phyloP scores from a whole-genome alignment of 2,329 filamentous ascomycete species.

The Zymoseptoria passerinii region DNA sequence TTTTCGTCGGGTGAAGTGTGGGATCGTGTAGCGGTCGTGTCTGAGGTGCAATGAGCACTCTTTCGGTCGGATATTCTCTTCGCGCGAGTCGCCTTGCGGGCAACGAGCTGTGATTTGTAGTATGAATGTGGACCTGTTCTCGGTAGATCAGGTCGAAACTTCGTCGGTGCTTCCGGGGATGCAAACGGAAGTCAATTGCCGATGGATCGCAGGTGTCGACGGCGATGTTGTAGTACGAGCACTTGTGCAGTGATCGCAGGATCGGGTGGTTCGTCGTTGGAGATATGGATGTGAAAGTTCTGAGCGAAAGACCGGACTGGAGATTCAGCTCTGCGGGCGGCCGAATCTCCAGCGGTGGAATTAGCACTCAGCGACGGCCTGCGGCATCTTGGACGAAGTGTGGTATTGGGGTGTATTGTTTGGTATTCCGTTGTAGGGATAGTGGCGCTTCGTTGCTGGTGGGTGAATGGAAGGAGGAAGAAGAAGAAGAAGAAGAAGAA shows the following conservation, averaged over 20 bases:
- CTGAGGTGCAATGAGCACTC: not conserved
- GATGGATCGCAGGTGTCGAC: not conserved
- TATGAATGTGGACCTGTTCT: constrained; percentile 13
- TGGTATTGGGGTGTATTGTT: constrained; percentile 14
- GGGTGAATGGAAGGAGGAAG: not conserved
- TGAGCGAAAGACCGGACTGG: constrained; percentile 28
- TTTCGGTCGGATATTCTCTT: not conserved
- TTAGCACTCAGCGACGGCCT: constrained; percentile 30
- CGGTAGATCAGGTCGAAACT: constrained; percentile 16
- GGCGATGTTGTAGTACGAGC: not conserved
- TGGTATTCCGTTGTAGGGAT: constrained; percentile 5
- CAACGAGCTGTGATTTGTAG: constrained; percentile 18
- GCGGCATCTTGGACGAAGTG: constrained; percentile 31
- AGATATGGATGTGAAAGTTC: constrained; percentile 23
- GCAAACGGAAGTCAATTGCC: constrained; percentile 8
- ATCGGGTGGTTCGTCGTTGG: not conserved
- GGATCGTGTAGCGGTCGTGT: not conserved
- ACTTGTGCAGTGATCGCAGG: not conserved
- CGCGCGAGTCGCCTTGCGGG: constrained; percentile 22
- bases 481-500: constrained; percentile 3
- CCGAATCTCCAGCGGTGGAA: constrained; percentile 26
- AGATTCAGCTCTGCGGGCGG: constrained; percentile 21
- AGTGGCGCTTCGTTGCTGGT: constrained; percentile 18
- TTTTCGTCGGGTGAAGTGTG: not conserved
- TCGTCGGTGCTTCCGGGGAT: constrained; percentile 18